Evolutionary conservation across 345 rosid species (phyloP).

Genomic region (Eucalyptus coolabah): DNA sequence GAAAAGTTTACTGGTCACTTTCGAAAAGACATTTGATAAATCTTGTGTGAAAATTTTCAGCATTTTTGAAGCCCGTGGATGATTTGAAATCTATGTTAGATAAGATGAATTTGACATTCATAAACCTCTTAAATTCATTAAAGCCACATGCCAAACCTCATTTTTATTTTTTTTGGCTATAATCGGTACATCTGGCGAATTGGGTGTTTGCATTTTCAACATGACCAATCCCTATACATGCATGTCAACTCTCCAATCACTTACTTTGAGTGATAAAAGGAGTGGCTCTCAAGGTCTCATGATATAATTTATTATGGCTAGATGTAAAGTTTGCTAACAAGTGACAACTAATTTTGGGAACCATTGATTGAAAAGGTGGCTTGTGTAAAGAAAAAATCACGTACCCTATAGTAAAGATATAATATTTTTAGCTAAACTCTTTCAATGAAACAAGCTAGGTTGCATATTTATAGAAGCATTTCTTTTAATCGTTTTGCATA

Average conservation of each 20-base stretch:
- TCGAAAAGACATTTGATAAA: not conserved
- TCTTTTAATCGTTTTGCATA: not conserved
- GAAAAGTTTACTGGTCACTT: not conserved
- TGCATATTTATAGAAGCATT: not conserved
- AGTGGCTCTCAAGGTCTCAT: not conserved
- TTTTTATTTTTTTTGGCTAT: not conserved
- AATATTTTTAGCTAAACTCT: not conserved
- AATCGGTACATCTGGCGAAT: fast-evolving
- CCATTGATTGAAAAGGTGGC: not conserved
- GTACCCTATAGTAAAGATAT: not conserved
- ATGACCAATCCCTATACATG: not conserved
- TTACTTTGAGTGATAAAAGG: not conserved
- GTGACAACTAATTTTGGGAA: not conserved
- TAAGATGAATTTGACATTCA: not conserved
- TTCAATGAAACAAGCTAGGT: not conserved
- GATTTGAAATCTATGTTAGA: not conserved
- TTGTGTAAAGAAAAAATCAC: not conserved
- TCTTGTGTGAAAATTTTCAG: not conserved
- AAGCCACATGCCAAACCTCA: not conserved
- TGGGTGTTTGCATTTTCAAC: not conserved
- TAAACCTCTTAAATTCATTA: not conserved
- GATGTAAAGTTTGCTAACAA: not conserved
- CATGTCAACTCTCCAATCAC: not conserved
- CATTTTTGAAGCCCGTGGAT: not conserved
- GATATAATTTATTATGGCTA: not conserved